A percentile compares a stretch with the other conserved stretches of the same genome.
phyloP scores from a whole-genome alignment of 345 rosid species.

The Trapa bicornis region DNA sequence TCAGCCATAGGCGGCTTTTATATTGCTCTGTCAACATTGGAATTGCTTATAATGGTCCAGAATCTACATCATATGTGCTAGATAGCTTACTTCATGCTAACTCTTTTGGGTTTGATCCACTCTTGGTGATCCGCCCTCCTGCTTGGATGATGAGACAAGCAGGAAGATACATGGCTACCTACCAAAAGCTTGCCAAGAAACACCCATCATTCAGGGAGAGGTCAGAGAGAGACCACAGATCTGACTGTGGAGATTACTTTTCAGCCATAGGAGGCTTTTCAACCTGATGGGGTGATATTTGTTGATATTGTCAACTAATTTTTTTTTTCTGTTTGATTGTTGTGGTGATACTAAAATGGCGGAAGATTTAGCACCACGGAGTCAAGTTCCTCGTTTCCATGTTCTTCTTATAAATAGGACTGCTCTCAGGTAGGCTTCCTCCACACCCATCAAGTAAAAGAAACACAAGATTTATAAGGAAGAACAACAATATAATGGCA shows the following conservation, averaged over 20 bases:
- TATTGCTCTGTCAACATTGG: background rate
- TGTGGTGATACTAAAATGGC: no score
- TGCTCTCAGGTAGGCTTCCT: no score
- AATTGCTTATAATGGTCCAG: background rate
- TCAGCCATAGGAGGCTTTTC: constrained; percentile 55
- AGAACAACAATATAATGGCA: no score
- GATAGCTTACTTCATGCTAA: background rate
- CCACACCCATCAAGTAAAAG: no score
- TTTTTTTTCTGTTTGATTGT: no score
- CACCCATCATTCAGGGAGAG: constrained; percentile 86
- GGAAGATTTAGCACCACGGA: no score
- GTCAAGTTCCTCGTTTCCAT: no score
- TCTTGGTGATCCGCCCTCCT: constrained; percentile 75
- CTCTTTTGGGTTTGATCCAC: constrained; percentile 38
- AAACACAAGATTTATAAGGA: no score
- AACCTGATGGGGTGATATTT: constrained; percentile 81
- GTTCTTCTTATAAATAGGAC: no score
- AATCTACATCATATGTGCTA: background rate
- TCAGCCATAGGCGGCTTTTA: background rate
- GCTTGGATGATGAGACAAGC: constrained; percentile 99
- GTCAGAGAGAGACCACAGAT: no score
- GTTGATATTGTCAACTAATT: no score
- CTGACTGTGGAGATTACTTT: no score
- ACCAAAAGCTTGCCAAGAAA: constrained; percentile 91
- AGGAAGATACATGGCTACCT: constrained; percentile 94